Evolutionary conservation across 140 eudicot species (phyloP), one percentile per base, ranked within the genome.

Genomic region (Bidens hawaiensis): DNA sequence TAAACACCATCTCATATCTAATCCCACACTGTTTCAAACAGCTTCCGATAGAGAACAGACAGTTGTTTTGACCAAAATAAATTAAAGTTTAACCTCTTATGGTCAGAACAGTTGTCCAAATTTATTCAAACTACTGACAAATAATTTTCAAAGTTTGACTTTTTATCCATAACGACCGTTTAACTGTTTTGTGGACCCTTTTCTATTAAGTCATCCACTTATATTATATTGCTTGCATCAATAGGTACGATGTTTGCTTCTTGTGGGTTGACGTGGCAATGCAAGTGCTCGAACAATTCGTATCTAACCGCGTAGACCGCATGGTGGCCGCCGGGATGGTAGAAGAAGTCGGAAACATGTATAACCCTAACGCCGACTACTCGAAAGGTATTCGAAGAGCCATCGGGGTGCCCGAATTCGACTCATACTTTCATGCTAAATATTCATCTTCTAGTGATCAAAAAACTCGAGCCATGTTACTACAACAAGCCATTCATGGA

Each of bases 341-440:
- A 6, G 77, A 76, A 7, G 99, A 93, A 48, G 83, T 74, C 0
- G 41, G 94, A 31, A 63, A 64, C 22, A 67, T 84, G 33, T 88
- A 76, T 43, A 47, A 70, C 60, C 96, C 94, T 0, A 60, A 75
- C 10, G 71, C 77, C 0, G 96, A 93, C 53, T 85, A 88, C 58
- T 73, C 94, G 0, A 75, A 72, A n/a, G 99, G 99, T 6, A 81
- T 93, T 23, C 71, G 95, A 9, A 65, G 82, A 36, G 95, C 99
- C 9, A 93, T 93, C 23, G 96, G 99, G 3, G 94, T 93, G 5
- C 96, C 96, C 0, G 96, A 93, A 48, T 71, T 93, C n/a, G 94
- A 85, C 25, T 12, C 60, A 1, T 93, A 72, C 61, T 83, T 93
- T 43, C 85, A 86, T 2, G 68, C 66, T 0, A 76, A 82, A 51